Base-by-base conservation (phyloP, 495 filamentous ascomycete genomes). In the Letharia columbiana region DNA sequence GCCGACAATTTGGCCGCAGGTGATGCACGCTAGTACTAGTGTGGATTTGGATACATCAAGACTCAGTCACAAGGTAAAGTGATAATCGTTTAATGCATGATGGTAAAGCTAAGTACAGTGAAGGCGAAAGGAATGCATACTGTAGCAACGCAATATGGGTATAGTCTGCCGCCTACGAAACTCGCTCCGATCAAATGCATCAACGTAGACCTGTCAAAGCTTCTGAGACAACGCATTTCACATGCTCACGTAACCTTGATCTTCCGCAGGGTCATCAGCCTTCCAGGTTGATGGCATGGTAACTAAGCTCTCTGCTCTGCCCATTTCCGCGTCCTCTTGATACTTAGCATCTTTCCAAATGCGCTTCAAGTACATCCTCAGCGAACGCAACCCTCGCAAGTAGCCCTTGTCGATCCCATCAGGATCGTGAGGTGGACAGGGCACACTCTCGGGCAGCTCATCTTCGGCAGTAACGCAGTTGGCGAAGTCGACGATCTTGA, bases 401-500 rank as follows among this genome's bases (percentile, higher is more conserved):
- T 98, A 98, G 13, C 94, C 94, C 31, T 85, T 81, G 71, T 98
- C 94, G 42, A 96, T 86, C 67, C 90, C 89, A 58, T 86, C 76
- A 5, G 89, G 90, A 74, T 92, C 81, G 62, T 86, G 80, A 35
- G 95, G 94, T 23, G 95, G 95, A 67, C 93, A 96, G 40, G 85
- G 80, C 40, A 84, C 83, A 63, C 82, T 78, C 10, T 86, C 78
- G 33, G 86, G 75, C 23, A 85, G 66, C 41, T 80, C 75, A 71
- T 96, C 91, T 62, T 92, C 91, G 6, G 90, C 89, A 13, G 91
- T 96, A 11, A 98, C 88, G 69, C 92, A 97, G 73, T 98, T 98
- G 37, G 94, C 94, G 79, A 98, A 98, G 74, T 98, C 94, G 56
- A 96, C 92, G 73, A 98, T 96, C 75, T 97, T 97, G 73, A 98